Conservation (phyloP, 225 moss, liverwort and hornwort genomes). For the Pseudisothecium myosuroides region DNA sequence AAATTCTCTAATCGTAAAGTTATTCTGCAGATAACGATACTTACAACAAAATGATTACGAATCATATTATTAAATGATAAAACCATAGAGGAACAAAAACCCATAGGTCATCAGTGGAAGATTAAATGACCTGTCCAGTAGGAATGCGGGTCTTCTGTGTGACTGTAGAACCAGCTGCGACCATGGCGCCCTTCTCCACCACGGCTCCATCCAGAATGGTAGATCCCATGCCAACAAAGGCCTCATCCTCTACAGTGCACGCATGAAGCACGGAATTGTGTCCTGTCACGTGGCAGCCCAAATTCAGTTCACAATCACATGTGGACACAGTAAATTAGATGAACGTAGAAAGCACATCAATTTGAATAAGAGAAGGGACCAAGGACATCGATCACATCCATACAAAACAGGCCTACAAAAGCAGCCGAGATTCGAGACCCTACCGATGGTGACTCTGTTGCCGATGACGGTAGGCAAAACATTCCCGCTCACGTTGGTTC, state of each 20-base stretch:
- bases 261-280: slow-evolving; percentile 96
- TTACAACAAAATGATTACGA: background rate
- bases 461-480: slow-evolving; percentile 68
- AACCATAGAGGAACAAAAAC: background rate
- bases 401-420: background rate
- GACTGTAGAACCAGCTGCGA: slow-evolving; percentile 85
- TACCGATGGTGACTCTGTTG: slow-evolving; percentile 85
- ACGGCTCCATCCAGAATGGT: slow-evolving; percentile 86
- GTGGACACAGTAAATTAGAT: background rate
- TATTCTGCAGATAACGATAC: background rate
- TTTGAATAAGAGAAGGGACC: background rate
- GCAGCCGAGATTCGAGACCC: background rate
- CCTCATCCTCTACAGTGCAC: slow-evolving; percentile 86
- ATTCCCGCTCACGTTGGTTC: slow-evolving; percentile 84
- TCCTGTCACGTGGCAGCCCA: slow-evolving; percentile 27
- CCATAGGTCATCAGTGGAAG: background rate
- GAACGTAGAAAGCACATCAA: background rate
- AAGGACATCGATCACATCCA: background rate
- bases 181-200: slow-evolving; percentile 87
- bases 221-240: slow-evolving; percentile 97
- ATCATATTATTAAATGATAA: background rate
- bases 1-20: background rate
- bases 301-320: background rate
- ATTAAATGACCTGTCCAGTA: slow-evolving; percentile 58
- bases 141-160: slow-evolving; percentile 66